Evolutionary conservation across 2,329 filamentous ascomycete species (phyloP).

Genomic region (Metarhizium robertsii): DNA sequence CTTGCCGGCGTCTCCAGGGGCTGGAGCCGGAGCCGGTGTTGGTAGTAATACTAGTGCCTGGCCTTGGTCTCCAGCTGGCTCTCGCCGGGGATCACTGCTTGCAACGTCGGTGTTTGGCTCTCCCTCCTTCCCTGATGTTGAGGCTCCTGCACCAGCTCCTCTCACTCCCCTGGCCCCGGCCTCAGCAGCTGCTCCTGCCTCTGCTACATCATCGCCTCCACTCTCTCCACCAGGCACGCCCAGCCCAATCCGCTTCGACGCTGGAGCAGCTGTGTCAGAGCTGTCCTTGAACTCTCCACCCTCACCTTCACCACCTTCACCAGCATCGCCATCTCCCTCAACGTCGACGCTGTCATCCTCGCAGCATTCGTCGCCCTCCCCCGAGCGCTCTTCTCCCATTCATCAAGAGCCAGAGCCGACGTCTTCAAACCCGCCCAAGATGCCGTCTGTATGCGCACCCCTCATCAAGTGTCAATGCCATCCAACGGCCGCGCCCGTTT

Average conservation of each 20-base stretch:
- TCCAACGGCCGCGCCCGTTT: constrained; percentile 4
- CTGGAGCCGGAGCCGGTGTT: neutral
- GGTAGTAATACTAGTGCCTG: neutral
- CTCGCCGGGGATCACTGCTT: neutral
- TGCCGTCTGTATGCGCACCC: constrained; percentile 43
- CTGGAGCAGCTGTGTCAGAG: constrained; percentile 17
- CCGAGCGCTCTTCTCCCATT: constrained; percentile 15
- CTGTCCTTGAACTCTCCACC: constrained; percentile 33
- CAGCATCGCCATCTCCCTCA: constrained; percentile 13
- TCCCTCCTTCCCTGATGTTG: neutral
- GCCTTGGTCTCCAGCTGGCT: neutral
- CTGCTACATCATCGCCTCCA: constrained; percentile 26
- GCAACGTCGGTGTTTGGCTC: neutral
- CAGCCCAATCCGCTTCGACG: constrained; percentile 3
- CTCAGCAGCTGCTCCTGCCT: constrained; percentile 11
- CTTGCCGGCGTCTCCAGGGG: constrained; percentile 4
- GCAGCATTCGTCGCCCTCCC: constrained; percentile 17
- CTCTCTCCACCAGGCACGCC: constrained; percentile 8
- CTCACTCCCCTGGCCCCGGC: constrained; percentile 1
- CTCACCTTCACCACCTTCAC: constrained; percentile 23
- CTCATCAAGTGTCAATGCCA: constrained; percentile 4
- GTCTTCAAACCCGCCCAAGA: constrained; percentile 30
- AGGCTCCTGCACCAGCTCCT: neutral
- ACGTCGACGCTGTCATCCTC: constrained; percentile 20
- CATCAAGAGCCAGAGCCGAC: constrained; percentile 17